Conservation (phyloP, 2,329 filamentous ascomycete genomes). For the Didymella glomerata region DNA sequence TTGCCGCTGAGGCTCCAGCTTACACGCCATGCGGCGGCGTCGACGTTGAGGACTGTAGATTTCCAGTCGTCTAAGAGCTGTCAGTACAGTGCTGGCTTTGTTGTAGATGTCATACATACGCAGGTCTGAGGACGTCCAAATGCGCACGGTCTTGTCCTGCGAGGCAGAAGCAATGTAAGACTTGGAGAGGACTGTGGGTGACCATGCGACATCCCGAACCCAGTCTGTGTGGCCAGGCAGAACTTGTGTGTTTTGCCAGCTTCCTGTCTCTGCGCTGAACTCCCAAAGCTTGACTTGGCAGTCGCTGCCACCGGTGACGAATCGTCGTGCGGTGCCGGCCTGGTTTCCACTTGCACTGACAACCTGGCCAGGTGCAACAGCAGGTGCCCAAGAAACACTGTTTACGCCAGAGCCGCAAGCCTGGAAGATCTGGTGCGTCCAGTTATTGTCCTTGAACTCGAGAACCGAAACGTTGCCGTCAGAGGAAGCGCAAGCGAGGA, state of each 20-base stretch:
- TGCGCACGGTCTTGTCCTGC: constrained; percentile 95
- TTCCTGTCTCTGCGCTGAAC: constrained; percentile 65
- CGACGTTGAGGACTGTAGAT: constrained; percentile 85
- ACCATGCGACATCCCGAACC: constrained; percentile 98
- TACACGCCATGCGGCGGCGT: constrained; percentile 90
- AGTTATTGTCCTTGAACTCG: constrained; percentile 95
- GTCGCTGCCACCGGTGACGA: constrained; percentile 94
- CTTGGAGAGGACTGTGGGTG: constrained; percentile 91
- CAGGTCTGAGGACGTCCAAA: constrained; percentile 76
- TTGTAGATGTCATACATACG: constrained; percentile 32
- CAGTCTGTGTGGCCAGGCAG: constrained; percentile 89
- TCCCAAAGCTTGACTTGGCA: constrained; percentile 94
- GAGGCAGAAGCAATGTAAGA: constrained; percentile 95
- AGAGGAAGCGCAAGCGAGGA: constrained; percentile 91
- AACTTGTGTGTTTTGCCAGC: constrained; percentile 61
- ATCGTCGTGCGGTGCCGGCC: constrained; percentile 70
- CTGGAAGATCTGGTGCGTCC: constrained; percentile 87
- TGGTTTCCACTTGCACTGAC: constrained; percentile 72
- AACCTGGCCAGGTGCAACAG: constrained; percentile 82
- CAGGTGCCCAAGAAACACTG: constrained; percentile 93
- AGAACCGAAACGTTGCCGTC: constrained; percentile 94
- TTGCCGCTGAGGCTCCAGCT: constrained; percentile 99
- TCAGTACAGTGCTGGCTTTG: constrained; percentile 53
- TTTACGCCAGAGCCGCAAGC: constrained; percentile 96
- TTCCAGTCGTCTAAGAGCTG: constrained; percentile 73